Evolutionary conservation across 805 yeast species (phyloP).

Genomic region (Kluyveromyces wickerhamii): DNA sequence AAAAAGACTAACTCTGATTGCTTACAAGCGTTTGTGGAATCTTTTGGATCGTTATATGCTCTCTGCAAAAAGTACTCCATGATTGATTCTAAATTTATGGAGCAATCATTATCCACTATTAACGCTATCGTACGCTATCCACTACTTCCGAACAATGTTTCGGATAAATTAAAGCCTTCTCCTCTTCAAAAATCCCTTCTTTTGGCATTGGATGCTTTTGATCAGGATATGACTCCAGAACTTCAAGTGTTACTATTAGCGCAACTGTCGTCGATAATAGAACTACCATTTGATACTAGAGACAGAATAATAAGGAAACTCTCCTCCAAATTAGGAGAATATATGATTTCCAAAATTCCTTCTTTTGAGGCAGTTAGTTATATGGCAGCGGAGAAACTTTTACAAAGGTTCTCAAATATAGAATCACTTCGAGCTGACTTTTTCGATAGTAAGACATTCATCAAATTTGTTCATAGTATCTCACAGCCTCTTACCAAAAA

Average conservation of each 20-base stretch:
- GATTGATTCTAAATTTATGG: conserved; percentile 33
- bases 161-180: conserved; percentile 52
- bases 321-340: conserved; percentile 30
- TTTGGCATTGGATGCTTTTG: conserved; percentile 35
- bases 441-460: conserved; percentile 38
- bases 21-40: conserved; percentile 44
- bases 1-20: conserved; percentile 48
- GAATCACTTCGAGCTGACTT: conserved; percentile 28
- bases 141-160: conserved; percentile 47
- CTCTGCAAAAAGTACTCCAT: conserved; percentile 30
- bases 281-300: conserved; percentile 56
- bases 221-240: conserved; percentile 25
- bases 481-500: conserved; percentile 44
- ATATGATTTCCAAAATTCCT: conserved; percentile 40
- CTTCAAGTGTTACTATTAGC: conserved; percentile 41
- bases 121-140: conserved; percentile 67
- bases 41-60: conserved; percentile 43
- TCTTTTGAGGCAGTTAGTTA: conserved; percentile 56
- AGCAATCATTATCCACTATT: conserved; percentile 47
- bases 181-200: conserved; percentile 56
- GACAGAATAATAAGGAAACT: conserved; percentile 50
- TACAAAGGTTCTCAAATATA: conserved; percentile 28
- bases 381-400: conserved; percentile 36
- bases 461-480: conserved; percentile 41
- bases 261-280: conserved; percentile 45